These are phyloP conservation scores for Schizothecium vesticola DNA, from an alignment of 495 filamentous ascomycete genomes.

Conservation along the genomic window DNA sequence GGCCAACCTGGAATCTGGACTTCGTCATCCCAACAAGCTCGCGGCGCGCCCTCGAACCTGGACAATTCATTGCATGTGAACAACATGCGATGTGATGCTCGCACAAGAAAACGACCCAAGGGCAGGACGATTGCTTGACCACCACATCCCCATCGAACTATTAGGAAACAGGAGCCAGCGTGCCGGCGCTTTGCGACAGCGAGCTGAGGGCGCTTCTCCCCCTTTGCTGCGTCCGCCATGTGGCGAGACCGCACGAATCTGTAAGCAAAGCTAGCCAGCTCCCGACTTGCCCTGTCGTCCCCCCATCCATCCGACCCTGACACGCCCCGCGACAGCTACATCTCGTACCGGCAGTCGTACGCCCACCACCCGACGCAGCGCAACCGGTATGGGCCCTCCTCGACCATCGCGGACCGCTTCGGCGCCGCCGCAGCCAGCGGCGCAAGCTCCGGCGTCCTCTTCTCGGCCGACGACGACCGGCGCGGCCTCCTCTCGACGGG, in stretches of 20 bases:
- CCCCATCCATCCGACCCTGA: constrained; percentile 4
- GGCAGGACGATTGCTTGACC: constrained; percentile 6
- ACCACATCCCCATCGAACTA: background rate
- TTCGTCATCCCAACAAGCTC: constrained; percentile 14
- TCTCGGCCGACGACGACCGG: constrained; percentile 59
- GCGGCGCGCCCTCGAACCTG: background rate
- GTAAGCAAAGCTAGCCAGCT: constrained; percentile 46
- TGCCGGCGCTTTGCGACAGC: constrained; percentile 12
- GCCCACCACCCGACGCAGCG: constrained; percentile 89
- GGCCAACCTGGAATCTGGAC: background rate
- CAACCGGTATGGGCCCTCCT: constrained; percentile 55
- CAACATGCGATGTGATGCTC: constrained; percentile 30
- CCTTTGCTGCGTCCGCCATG: constrained; percentile 59
- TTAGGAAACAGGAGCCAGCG: background rate
- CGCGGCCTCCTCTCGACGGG: constrained; percentile 77
- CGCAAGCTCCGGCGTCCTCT: constrained; percentile 30
- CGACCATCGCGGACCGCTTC: constrained; percentile 63
- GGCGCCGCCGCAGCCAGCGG: constrained; percentile 41
- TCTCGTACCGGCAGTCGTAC: constrained; percentile 98
- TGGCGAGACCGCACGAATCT: constrained; percentile 99
- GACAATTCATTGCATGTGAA: constrained; percentile 13
- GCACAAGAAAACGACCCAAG: constrained; percentile 7
- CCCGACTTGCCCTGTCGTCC: no score
- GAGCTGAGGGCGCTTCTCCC: constrained; percentile 28
- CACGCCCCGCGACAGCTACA: constrained; percentile 57